Percentiles rank a stretch among this genome's conserved stretches.
phyloP scores from a whole-genome alignment of 176 grass and related monocot species.

The Dendrocalamus sinicus region DNA sequence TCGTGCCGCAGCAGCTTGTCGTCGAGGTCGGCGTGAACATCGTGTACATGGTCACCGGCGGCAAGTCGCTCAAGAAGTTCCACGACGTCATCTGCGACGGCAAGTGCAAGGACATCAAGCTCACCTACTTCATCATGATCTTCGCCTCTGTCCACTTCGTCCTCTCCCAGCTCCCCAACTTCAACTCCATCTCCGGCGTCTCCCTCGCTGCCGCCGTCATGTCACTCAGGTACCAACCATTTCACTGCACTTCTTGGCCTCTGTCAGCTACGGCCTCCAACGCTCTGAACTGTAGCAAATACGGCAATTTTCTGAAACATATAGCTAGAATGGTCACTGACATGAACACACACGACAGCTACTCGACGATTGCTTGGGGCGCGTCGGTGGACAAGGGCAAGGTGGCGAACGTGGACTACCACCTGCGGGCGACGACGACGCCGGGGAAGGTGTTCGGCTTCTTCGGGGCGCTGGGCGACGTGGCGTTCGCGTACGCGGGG shows the following conservation, averaged over 20 bases:
- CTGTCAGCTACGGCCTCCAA: neutral
- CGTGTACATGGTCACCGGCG: conserved; percentile 98
- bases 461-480: conserved; percentile 67
- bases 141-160: conserved; percentile 84
- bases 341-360: conserved; percentile 19
- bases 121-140: conserved; percentile 94
- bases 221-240: conserved; percentile 55
- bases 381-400: conserved; percentile 77
- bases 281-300: neutral
- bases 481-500: conserved; percentile 80
- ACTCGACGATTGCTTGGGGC: conserved; percentile 92
- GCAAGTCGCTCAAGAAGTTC: conserved; percentile 86
- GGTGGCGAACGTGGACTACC: conserved; percentile 58
- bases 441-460: conserved; percentile 75
- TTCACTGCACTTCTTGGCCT: neutral
- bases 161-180: conserved; percentile 83
- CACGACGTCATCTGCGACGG: conserved; percentile 69
- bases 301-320: neutral
- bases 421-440: conserved; percentile 38
- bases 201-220: conserved; percentile 92
- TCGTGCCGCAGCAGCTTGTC: conserved; percentile 77
- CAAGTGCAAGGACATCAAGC: conserved; percentile 70
- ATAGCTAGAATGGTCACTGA: neutral
- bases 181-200: conserved; percentile 93
- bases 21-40: conserved; percentile 94